These are phyloP conservation scores for Brachypodium distachyon DNA, from an alignment of 202 grass and related monocot genomes.

Conservation along the genomic window DNA sequence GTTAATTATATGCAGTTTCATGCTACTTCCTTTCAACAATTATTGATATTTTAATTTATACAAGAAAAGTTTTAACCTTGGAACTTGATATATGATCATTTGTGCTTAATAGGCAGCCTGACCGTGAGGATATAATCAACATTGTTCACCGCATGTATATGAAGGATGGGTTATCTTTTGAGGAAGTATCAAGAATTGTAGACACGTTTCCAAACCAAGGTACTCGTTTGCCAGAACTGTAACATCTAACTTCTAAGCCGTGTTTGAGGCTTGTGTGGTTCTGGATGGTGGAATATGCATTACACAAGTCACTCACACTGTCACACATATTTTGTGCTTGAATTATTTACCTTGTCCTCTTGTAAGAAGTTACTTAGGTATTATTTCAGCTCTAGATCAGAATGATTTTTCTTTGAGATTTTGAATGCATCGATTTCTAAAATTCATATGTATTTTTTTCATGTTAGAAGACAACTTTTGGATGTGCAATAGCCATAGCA, in stretches of 20 bases:
- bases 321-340: not conserved
- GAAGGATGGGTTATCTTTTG: slow-evolving; percentile 74
- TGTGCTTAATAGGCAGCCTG: slow-evolving; percentile 65
- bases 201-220: slow-evolving; percentile 92
- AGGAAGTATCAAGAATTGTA: slow-evolving; percentile 63
- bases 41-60: not conserved
- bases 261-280: not conserved
- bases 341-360: not conserved
- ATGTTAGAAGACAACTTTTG: not conserved
- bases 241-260: not conserved
- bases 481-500: not conserved
- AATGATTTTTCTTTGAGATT: not conserved
- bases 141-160: slow-evolving; percentile 85
- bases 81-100: not conserved
- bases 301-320: not conserved
- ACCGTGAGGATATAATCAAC: slow-evolving; percentile 78
- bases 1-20: not conserved
- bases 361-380: not conserved
- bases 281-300: not conserved
- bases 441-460: not conserved
- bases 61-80: not conserved
- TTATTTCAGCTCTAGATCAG: not conserved
- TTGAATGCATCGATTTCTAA: not conserved
- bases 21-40: not conserved
- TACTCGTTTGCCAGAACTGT: slow-evolving; percentile 14